A percentile compares a stretch with the other conserved stretches of the same genome.
Evolutionary conservation across 179 eudicot genomes (phyloP).

Genomic region (Silene vulgaris): DNA sequence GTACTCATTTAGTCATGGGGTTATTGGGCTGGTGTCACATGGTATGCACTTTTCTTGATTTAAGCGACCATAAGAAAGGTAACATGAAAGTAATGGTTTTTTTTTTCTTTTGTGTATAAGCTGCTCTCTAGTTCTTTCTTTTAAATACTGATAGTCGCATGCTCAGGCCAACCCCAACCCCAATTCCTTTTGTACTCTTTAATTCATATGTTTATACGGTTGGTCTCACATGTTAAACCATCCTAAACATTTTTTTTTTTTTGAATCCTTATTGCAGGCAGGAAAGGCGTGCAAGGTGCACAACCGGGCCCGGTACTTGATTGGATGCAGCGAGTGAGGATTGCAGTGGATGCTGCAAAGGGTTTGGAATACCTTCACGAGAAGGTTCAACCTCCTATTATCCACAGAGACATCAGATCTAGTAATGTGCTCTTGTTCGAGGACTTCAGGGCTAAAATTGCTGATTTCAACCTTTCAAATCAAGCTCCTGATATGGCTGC

Average conservation of each 20-base stretch:
- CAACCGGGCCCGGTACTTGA: conserved; percentile 53
- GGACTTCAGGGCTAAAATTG: conserved; percentile 47
- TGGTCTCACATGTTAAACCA: no score
- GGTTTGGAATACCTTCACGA: conserved; percentile 51
- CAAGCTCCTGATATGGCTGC: conserved; percentile 63
- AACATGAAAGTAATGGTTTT: neutral
- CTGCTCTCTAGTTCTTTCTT: neutral
- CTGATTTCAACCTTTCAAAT: conserved; percentile 50
- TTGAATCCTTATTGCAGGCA: conserved; percentile 27
- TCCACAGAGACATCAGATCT: conserved; percentile 49
- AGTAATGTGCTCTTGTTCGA: conserved; percentile 48
- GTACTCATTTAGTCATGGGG: neutral
- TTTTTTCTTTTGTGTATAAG: no score
- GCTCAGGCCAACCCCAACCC: no score
- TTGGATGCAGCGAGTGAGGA: conserved; percentile 49
- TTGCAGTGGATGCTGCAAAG: conserved; percentile 48
- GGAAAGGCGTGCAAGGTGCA: conserved; percentile 56
- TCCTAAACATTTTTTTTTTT: neutral
- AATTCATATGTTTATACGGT: no score
- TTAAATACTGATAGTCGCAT: neutral
- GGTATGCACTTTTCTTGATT: neutral
- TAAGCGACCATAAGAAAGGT: neutral
- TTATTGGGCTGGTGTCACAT: neutral
- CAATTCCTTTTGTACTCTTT: no score
- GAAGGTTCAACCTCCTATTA: conserved; percentile 43